These are phyloP conservation scores for Ulvella scutata DNA, from an alignment of 139 green algal genomes.

Conservation along the genomic window DNA sequence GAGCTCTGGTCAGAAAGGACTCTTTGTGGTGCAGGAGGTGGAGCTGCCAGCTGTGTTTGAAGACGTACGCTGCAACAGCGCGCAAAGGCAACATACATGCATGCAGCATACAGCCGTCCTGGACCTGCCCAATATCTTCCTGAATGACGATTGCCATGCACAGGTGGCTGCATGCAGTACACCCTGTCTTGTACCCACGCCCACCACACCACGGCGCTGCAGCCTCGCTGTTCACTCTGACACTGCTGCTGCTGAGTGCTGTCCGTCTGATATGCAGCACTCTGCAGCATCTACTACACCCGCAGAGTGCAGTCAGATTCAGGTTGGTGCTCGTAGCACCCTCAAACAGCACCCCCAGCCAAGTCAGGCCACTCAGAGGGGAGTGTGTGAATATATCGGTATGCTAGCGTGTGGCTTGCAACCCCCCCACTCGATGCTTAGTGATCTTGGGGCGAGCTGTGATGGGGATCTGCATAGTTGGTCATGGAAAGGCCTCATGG, in stretches of 20 bases:
- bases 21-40: not conserved
- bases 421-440: not conserved
- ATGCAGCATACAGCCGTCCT: too few relatives aligned
- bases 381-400: not conserved
- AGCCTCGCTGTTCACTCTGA: not conserved
- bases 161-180: not conserved
- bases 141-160: not conserved
- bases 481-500: not conserved
- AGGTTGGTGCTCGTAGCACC: too few relatives aligned
- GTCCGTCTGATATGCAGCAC: not conserved
- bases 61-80: not conserved
- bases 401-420: not conserved
- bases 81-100: not conserved
- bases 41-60: not conserved
- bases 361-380: not conserved
- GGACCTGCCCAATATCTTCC: not conserved
- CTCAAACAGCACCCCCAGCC: not conserved
- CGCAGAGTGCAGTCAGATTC: too few relatives aligned
- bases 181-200: not conserved
- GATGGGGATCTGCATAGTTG: not conserved
- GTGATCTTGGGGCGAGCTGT: not conserved
- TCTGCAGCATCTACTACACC: too few relatives aligned
- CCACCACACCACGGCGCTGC: not conserved
- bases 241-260: not conserved
- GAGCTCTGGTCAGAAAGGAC: not conserved